Evolutionary conservation across 805 yeast species (phyloP), one percentile per base, ranked within the genome.

Genomic region (Metschnikowia borealis): DNA sequence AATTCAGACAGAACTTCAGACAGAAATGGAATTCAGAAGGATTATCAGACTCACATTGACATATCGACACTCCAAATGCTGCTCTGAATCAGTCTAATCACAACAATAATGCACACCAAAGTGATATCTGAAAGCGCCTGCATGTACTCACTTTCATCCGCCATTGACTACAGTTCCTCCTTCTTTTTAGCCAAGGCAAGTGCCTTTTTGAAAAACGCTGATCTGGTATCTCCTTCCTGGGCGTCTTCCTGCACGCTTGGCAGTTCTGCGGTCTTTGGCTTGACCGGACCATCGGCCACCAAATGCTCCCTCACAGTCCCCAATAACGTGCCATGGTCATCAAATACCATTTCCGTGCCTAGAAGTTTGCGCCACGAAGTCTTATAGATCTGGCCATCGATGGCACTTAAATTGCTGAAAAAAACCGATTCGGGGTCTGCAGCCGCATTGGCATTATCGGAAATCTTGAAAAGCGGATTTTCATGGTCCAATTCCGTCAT

Each of bases 331-430:
- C 77, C 78, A 50, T 70, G 63, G 44, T 73, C 78, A 53, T 74
- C 77, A 52, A 73, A 70, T 2, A 73, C 58, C 49, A 71, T 57
- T 44, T 73, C 97, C 0, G 95, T 86, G 0, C 98, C 98, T 1
- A 88, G 84, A 2, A 89, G 66, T 48, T 79, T 79, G 39, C 77
- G 74, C 97, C 97, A 91, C 20, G 74, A 69, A 1, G 96, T 94
- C 64, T 82, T 81, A 63, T 82, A 89, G 3, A 88, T 66, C 36
- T 77, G 71, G 17, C 75, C 77, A 52, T 73, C 76, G 3, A 69
- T 65, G 6, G 70, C 64, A 20, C 66, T 60, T 32, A 71, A 49
- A 41, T 68, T 61, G 52, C 66, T 64, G 36, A 66, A 56, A 6
- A 50, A 35, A 35, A 51, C 36, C 34, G 55, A 54, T 18, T 58